Evolutionary conservation across 31 red algal species (phyloP).

Genomic region (Asparagopsis taxiformis): DNA sequence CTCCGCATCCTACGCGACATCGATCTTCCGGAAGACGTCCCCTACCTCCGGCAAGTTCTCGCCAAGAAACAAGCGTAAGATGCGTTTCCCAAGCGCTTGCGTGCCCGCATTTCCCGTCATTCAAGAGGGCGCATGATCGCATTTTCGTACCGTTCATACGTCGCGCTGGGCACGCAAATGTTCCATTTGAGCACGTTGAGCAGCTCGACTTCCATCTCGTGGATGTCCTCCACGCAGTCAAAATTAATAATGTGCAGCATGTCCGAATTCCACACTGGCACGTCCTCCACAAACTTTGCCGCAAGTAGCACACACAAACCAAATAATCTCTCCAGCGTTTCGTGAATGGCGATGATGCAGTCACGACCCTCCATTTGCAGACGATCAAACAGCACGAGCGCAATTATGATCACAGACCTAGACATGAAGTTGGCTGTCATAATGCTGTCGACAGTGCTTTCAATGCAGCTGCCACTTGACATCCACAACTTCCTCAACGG

Average conservation of each 20-base stretch:
- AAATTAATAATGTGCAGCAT: background rate
- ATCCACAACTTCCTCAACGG: background rate
- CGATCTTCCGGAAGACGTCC: conserved; percentile 74
- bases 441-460: background rate
- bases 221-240: background rate
- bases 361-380: background rate
- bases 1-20: conserved; percentile 62
- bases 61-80: background rate
- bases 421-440: background rate
- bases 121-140: background rate
- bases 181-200: background rate
- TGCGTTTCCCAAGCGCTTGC: background rate
- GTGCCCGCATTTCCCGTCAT: background rate
- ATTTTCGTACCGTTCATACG: background rate
- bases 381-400: background rate
- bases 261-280: background rate
- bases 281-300: background rate
- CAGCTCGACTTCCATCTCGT: background rate
- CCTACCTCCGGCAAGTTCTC: conserved; percentile 9
- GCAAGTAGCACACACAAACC: background rate
- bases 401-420: background rate
- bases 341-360: background rate
- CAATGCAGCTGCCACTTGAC: background rate
- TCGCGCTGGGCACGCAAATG: background rate
- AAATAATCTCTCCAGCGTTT: background rate